phyloP scores from a whole-genome alignment of 768 basidiomycete genomes.

The Amanita inopinata region DNA sequence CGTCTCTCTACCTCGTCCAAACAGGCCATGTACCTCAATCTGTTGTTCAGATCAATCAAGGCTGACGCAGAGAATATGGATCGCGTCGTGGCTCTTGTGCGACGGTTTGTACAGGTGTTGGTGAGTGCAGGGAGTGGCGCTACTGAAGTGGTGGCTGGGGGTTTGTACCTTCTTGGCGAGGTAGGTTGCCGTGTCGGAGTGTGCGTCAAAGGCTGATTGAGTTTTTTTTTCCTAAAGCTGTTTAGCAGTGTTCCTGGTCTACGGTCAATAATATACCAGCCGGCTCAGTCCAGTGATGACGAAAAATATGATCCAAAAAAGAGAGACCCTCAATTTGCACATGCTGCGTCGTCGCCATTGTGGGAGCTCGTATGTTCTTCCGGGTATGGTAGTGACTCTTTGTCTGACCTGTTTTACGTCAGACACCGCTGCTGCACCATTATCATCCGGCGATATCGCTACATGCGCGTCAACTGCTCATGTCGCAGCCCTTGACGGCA shows the following conservation, averaged over 20 bases:
- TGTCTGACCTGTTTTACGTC: not conserved
- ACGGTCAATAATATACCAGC: conserved; percentile 26
- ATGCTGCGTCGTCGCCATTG: conserved; percentile 68
- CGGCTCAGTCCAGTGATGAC: conserved; percentile 15
- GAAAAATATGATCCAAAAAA: conserved; percentile 77
- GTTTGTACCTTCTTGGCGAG: conserved; percentile 80
- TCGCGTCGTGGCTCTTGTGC: conserved; percentile 72
- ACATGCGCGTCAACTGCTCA: conserved; percentile 76
- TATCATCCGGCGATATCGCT: conserved; percentile 88
- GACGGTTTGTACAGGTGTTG: conserved; percentile 76
- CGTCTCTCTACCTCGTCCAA: conserved; percentile 79
- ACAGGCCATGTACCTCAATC: conserved; percentile 94
- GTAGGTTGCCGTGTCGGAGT: conserved; percentile 39
- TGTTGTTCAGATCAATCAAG: conserved; percentile 87
- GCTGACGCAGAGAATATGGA: conserved; percentile 36
- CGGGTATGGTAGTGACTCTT: not conserved
- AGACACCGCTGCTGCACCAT: conserved; percentile 77
- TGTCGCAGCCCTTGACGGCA: conserved; percentile 64
- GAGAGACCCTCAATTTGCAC: conserved; percentile 80
- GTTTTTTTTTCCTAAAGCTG: conserved; percentile 19
- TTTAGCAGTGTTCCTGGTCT: conserved; percentile 34
- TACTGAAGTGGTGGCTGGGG: conserved; percentile 83
- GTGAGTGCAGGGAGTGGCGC: conserved; percentile 61
- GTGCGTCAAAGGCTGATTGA: not conserved
- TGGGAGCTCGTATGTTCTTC: conserved; percentile 75